Evolutionary conservation across 768 basidiomycete genomes (phyloP).

Genomic region (Holtermannia corniformis): DNA sequence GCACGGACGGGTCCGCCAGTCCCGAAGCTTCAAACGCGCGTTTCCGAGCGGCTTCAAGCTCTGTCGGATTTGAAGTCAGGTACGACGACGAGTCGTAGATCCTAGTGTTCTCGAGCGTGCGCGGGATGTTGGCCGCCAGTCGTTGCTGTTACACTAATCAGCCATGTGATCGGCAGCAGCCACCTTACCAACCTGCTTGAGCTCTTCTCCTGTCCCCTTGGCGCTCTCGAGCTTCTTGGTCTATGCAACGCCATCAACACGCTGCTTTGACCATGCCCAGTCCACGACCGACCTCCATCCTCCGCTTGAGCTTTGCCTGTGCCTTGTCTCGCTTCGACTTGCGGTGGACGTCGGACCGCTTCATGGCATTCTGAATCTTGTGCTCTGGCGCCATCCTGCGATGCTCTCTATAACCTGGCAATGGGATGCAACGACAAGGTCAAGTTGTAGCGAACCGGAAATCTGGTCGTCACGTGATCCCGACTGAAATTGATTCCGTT

Average conservation of each 20-base stretch:
- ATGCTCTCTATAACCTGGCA: not conserved
- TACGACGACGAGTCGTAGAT: slow-evolving; percentile 51
- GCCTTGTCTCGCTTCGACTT: slow-evolving; percentile 69
- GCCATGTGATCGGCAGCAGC: slow-evolving; percentile 1
- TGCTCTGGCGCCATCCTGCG: slow-evolving; percentile 31
- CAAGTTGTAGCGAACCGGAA: not conserved
- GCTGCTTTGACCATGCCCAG: slow-evolving; percentile 1
- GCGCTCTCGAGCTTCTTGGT: slow-evolving; percentile 30
- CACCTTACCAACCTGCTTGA: slow-evolving; percentile 56
- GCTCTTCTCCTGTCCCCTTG: slow-evolving; percentile 39
- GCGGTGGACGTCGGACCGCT: slow-evolving; percentile 64
- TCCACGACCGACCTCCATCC: slow-evolving; percentile 64
- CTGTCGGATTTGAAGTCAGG: slow-evolving; percentile 42
- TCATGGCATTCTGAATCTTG: slow-evolving; percentile 74
- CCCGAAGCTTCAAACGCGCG: slow-evolving; percentile 40
- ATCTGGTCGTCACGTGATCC: not conserved
- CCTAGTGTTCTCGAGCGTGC: slow-evolving; percentile 86
- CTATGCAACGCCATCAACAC: slow-evolving; percentile 6
- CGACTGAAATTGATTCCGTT: not conserved
- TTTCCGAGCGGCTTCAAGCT: slow-evolving; percentile 22
- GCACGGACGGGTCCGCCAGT: slow-evolving; percentile 51
- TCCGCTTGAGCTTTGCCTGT: slow-evolving; percentile 67
- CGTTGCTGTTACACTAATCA: slow-evolving; percentile 53
- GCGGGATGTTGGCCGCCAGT: slow-evolving; percentile 71
- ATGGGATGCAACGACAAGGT: not conserved